Percentiles rank a stretch among this genome's conserved stretches.
These are phyloP conservation scores for Emergomyces orientalis DNA, from an alignment of 2,329 filamentous ascomycete genomes.

Conservation along the genomic window DNA sequence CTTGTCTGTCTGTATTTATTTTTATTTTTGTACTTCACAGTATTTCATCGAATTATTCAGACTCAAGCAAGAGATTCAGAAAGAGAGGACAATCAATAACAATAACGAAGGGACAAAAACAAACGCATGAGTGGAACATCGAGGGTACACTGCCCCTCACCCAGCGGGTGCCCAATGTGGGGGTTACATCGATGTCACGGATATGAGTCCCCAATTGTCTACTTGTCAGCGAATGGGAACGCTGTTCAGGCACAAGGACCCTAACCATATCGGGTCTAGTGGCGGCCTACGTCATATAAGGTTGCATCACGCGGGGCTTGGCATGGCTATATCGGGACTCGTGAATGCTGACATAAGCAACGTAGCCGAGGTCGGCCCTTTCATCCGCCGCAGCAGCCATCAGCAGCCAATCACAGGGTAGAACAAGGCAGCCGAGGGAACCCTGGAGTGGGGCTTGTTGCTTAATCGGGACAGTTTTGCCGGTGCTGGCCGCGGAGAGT, in stretches of 20 bases:
- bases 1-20: too few relatives aligned
- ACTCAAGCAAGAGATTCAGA: too few relatives aligned
- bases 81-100: too few relatives aligned
- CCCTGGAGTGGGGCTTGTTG: background rate
- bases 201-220: background rate
- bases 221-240: too few relatives aligned
- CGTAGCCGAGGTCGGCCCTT: slow-evolving; percentile 1
- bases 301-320: background rate
- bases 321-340: background rate
- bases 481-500: background rate
- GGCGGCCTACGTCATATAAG: background rate
- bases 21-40: too few relatives aligned
- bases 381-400: background rate
- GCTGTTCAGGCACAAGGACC: background rate
- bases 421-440: background rate
- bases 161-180: background rate
- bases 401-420: background rate
- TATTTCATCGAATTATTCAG: too few relatives aligned
- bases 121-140: background rate
- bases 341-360: background rate
- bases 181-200: background rate
- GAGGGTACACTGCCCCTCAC: background rate
- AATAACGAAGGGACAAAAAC: too few relatives aligned
- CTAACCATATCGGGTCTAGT: background rate
- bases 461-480: background rate